Base-by-base conservation (phyloP, 225 moss, liverwort and hornwort species). In the Straminergon stramineum region DNA sequence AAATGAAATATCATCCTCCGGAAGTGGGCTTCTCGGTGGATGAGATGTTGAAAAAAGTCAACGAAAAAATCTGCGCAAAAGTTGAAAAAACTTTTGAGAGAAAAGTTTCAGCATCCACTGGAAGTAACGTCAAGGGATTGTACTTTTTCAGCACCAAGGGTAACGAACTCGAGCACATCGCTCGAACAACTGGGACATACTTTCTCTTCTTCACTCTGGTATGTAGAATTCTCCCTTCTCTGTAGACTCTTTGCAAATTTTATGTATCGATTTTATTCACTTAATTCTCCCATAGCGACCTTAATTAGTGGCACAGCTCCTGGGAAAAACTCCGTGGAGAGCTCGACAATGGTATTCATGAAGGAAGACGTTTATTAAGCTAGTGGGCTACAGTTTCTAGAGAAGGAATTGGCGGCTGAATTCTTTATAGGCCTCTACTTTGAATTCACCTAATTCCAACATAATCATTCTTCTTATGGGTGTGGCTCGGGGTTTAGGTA, bases 131-230 rank as follows among this genome's bases (percentile, higher is more conserved):
- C 68, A 94, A 89, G 84, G 94, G 94, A 56, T 27, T 92, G 35
- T 91, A 91, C 51, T 57, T 9, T 52, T 94, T 94, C 28, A 80
- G 60, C 77, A 90, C 87, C 28, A 71, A 11, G 41, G 57, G 53
- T 16, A 79, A 70, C 69, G 58, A 68, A 41, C 39, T 92, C 14
- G 88, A 90, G 81, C 37, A 21, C 53, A 83, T 92, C 73, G 51
- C 79, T 10, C 91, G 81, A 56, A 81, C 27, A 52, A 48, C 55
- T 19, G 91, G 91, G 76, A 90, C 90, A 8, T 92, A 92, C 75
- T 73, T 91, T 21, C 84, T 94, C 51, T 19, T 75, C 57, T 92
- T 94, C 81, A 22, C 80, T 45, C 82, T 92, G 88, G 92, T 93
- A 61, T 39, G 91, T 41, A 69, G 23, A 60, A 23, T 23, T 39